A percentile compares a stretch with the other conserved stretches of the same genome.
Conservation (phyloP, 2,329 filamentous ascomycete species). For the Teratosphaeria pseudoeucalypti region DNA sequence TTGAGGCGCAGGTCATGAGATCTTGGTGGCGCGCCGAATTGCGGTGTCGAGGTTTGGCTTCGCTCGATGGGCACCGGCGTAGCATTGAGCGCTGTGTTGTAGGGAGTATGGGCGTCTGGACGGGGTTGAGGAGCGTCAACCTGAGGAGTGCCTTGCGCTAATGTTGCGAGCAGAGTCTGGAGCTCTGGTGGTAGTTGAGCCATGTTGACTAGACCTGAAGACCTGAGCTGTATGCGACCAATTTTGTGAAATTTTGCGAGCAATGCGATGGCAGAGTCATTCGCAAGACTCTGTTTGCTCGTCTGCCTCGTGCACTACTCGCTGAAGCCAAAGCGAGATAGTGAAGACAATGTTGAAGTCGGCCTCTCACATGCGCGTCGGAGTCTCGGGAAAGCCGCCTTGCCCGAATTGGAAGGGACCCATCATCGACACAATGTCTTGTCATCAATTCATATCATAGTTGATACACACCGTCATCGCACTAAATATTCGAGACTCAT, state of each 20-base stretch:
- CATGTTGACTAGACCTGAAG: not conserved
- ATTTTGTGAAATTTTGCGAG: not conserved
- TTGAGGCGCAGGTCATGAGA: constrained; percentile 13
- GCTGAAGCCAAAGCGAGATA: not conserved
- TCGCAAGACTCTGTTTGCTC: no score
- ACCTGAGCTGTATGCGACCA: not conserved
- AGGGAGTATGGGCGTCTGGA: not conserved
- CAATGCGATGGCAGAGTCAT: not conserved
- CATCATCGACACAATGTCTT: not conserved
- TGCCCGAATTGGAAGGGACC: not conserved
- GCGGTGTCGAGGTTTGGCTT: not conserved
- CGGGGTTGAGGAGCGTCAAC: not conserved
- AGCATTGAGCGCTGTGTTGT: not conserved
- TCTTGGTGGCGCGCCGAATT: not conserved
- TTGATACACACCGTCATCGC: not conserved
- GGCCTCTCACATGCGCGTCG: not conserved
- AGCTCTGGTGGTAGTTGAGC: constrained; percentile 16
- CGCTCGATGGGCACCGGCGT: not conserved
- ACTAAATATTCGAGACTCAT: not conserved
- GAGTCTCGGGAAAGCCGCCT: not conserved
- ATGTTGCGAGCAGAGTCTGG: constrained; percentile 25
- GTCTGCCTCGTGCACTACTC: no score
- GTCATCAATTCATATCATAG: not conserved
- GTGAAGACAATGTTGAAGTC: not conserved
- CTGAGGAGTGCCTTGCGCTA: constrained; percentile 17